Conservation (phyloP, 148 eudicot species). For the Simmondsia chinensis region DNA sequence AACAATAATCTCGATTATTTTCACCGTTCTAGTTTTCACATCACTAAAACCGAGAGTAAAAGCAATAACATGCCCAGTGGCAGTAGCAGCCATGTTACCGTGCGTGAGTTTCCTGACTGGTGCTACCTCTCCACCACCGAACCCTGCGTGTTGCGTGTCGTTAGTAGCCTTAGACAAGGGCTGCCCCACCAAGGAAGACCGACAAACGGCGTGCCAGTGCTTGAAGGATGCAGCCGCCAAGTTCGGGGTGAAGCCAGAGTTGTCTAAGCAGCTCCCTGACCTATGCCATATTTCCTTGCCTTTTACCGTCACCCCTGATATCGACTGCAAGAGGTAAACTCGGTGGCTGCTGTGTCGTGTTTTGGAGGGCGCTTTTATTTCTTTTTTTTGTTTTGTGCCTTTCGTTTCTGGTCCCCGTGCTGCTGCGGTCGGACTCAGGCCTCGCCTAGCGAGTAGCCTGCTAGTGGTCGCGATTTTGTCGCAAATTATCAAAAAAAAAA, state of each 20-base stretch:
- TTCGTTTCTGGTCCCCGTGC: no score
- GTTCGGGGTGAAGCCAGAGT: slow-evolving; percentile 8
- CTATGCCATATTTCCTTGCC: slow-evolving; percentile 29
- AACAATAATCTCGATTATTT: no score
- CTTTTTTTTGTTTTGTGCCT: no score
- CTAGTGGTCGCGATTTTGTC: no score
- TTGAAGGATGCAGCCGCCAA: slow-evolving; percentile 20
- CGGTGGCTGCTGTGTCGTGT: no score
- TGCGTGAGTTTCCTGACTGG: slow-evolving; percentile 24
- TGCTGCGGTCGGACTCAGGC: no score
- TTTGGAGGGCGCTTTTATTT: no score
- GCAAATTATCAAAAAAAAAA: no score
- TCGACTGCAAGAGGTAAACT: no score
- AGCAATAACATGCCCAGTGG: slow-evolving; percentile 30
- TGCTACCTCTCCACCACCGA: slow-evolving; percentile 27
- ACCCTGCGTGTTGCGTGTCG: slow-evolving; percentile 28
- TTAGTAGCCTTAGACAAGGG: slow-evolving; percentile 18
- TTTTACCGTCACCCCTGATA: slow-evolving; percentile 21
- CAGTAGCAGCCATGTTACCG: slow-evolving; percentile 20
- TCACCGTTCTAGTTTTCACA: no score
- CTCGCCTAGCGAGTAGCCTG: no score
- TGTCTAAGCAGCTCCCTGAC: slow-evolving; percentile 29
- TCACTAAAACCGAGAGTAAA: no score
- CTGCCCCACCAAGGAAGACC: slow-evolving; percentile 24
- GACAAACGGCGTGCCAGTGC: slow-evolving; percentile 30